Evolutionary conservation across 768 basidiomycete genomes (phyloP).

Genomic region (Lactarius indigo): DNA sequence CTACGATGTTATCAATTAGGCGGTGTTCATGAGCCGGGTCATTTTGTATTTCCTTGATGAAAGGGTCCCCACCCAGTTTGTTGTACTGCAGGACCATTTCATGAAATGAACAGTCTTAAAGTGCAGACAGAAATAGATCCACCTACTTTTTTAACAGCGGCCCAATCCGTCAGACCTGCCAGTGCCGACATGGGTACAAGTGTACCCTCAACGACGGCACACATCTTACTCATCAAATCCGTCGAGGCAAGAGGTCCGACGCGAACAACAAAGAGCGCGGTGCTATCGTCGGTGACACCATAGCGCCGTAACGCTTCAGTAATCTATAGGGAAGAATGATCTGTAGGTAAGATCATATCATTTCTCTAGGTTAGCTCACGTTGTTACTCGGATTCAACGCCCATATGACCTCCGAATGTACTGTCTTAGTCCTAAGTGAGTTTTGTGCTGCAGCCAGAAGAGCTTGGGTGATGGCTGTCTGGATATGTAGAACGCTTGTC

Average conservation of each 20-base stretch:
- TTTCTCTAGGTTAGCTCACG: conserved; percentile 38
- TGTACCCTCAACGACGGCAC: conserved; percentile 54
- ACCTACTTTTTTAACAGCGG: conserved; percentile 66
- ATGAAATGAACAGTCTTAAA: conserved; percentile 33
- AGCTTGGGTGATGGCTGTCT: conserved; percentile 81
- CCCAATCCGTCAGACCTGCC: conserved; percentile 61
- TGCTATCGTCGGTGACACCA: conserved; percentile 68
- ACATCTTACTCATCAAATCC: conserved; percentile 53
- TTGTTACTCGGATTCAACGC: conserved; percentile 84
- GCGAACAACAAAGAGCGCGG: conserved; percentile 68
- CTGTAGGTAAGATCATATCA: not conserved
- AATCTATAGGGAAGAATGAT: conserved; percentile 50
- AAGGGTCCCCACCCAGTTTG: conserved; percentile 59
- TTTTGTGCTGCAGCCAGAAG: conserved; percentile 62
- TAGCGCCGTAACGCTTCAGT: conserved; percentile 84
- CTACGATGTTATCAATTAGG: conserved; percentile 61
- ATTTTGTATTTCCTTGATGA: conserved; percentile 36
- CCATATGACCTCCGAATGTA: conserved; percentile 92
- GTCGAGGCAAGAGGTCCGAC: conserved; percentile 43
- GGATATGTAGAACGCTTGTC: conserved; percentile 73
- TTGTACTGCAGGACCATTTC: conserved; percentile 55
- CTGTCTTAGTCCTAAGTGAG: conserved; percentile 71
- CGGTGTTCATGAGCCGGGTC: conserved; percentile 36
- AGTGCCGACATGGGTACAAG: conserved; percentile 47
- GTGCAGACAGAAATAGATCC: not conserved